Evolutionary conservation across 208 protist genomes (phyloP).

Genomic region (Leishmania lainsoni): DNA sequence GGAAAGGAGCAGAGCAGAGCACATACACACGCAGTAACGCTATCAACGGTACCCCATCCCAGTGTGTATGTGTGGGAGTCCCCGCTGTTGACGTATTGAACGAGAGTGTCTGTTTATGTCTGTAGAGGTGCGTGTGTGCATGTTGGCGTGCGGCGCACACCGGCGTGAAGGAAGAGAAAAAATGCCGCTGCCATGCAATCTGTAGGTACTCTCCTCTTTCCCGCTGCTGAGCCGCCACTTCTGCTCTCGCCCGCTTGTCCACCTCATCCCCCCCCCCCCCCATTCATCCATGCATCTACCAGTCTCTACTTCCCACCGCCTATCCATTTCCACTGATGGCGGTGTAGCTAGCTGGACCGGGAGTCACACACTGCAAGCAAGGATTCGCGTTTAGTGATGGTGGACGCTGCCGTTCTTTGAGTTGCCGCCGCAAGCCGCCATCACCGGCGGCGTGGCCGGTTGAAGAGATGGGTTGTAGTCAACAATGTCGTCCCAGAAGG

Average conservation of each 20-base stretch:
- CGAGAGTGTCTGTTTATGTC: not conserved
- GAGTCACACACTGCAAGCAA: not conserved
- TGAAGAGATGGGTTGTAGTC: slow-evolving; percentile 75
- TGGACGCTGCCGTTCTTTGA: slow-evolving; percentile 14
- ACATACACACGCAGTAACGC: not conserved
- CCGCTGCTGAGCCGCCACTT: not conserved
- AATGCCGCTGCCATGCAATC: not conserved
- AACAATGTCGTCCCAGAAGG: slow-evolving; percentile 90
- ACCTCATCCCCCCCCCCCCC: too few species aligned
- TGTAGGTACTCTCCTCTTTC: not conserved
- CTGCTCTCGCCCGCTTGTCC: not conserved
- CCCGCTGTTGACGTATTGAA: not conserved
- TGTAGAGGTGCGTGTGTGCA: not conserved
- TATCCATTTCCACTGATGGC: not conserved
- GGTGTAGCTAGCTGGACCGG: not conserved
- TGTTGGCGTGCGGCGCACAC: too few species aligned
- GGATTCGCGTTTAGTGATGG: not conserved
- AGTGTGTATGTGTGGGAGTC: not conserved
- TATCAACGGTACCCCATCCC: not conserved
- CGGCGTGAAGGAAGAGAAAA: not conserved
- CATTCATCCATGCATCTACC: not conserved
- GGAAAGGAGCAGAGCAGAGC: not conserved
- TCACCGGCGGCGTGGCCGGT: not conserved
- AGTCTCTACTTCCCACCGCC: too few species aligned
- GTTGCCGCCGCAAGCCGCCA: not conserved